Evolutionary conservation across 257 asterid genomes (phyloP), one percentile per base, ranked within the genome.

Genomic region (Paraleonurus japonicus): DNA sequence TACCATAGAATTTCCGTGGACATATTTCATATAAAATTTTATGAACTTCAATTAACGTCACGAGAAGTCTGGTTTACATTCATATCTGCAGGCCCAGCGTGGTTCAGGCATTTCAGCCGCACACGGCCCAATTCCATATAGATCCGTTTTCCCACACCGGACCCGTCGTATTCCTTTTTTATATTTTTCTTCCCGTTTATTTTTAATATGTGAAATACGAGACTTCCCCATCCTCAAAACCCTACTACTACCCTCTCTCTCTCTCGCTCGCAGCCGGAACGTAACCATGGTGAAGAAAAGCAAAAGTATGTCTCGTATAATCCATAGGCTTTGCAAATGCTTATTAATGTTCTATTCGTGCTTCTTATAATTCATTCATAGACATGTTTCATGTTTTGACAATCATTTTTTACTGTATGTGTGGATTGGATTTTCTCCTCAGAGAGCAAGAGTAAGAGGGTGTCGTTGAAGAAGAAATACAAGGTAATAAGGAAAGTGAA

Each of bases 371-470:
- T 65, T 26, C 43, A 65, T 23, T 51, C 43, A 35, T 17, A 2
- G 19, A 35, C 12, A 22, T 51, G 1, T 57, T 60, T 15, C 16
- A n/a, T 27, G 32, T 67, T 27, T 20, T 30, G 7, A 50, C 5
- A 32, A 33, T 68, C 13, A 19, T 5, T 16, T 16, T 0, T 60
- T 6, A 60, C 7, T 15, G 17, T 57, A 20, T 37, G 19, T 76
- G 24, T 20, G 66, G 26, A 20, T 41, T 39, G 32, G 17, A 48
- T 7, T 37, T 39, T 24, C 39, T 47, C 75, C 67, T 65, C 81
- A 43, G 97, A 94, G 92, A 88, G 99, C 75, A 94, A 91, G 92
- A 94, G 99, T 78, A 91, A 91, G 74, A 81, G 99, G 83, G 89
- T 84, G 5, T 41, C 99, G 13, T 61, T 94, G 95, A 88, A 75